Evolutionary conservation across 306 rosid genomes (phyloP).

Genomic region (Lithocarpus polystachyus): DNA sequence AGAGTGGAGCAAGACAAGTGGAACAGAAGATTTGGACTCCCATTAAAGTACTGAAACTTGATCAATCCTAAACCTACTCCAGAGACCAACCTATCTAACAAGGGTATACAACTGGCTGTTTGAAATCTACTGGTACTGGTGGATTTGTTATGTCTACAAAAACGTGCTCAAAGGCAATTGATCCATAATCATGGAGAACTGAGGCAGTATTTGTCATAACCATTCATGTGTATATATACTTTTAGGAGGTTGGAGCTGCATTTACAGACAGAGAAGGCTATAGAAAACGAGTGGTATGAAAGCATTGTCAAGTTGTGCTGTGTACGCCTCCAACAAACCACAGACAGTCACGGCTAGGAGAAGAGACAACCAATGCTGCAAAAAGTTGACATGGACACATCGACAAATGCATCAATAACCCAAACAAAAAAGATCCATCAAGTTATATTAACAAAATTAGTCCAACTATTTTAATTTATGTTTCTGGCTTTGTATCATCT

Average conservation of each 20-base stretch:
- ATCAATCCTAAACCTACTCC: not conserved
- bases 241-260: conserved; percentile 21
- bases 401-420: conserved; percentile 20
- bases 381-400: conserved; percentile 20
- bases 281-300: conserved; percentile 90
- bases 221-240: conserved; percentile 8
- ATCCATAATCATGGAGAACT: conserved; percentile 1
- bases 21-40: too few species aligned
- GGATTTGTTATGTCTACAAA: conserved; percentile 30
- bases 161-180: conserved; percentile 15
- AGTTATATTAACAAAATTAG: not conserved
- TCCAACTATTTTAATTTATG: not conserved
- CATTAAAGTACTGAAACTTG: not conserved
- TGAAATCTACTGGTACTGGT: conserved; percentile 15
- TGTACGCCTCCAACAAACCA: conserved; percentile 96
- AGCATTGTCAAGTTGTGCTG: conserved; percentile 93
- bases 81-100: conserved; percentile 14
- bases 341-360: conserved; percentile 75
- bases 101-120: not conserved
- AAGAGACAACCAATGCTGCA: conserved; percentile 89
- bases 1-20: too few species aligned
- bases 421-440: not conserved
- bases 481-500: not conserved
- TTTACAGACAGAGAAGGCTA: conserved; percentile 85
- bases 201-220: conserved; percentile 4